Conservation (phyloP, 192 early-diverging fungal genomes). For the Mortierella alpina region DNA sequence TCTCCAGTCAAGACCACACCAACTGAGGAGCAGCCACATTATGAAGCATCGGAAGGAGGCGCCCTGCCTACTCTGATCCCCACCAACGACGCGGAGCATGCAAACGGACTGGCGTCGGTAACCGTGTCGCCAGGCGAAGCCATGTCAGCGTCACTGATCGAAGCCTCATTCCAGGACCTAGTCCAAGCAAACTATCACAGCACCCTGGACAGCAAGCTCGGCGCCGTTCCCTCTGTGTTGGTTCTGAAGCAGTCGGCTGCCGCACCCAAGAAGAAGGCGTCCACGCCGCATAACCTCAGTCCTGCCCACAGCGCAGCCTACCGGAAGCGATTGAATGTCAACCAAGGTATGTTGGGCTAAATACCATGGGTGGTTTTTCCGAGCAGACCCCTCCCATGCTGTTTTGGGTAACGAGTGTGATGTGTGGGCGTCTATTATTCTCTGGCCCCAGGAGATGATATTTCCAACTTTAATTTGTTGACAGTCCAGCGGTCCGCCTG, state of each 20-base stretch:
- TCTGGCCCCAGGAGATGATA: too few relatives aligned
- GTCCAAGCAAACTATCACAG: constrained; percentile 7
- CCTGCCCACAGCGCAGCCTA: constrained; percentile 40
- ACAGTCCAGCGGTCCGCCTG: too few relatives aligned
- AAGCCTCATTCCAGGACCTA: constrained; percentile 17
- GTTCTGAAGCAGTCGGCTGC: background rate
- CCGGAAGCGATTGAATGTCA: constrained; percentile 50
- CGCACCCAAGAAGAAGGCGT: constrained; percentile 22
- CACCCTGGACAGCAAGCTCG: background rate
- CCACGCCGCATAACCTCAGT: constrained; percentile 10
- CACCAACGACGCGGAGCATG: too few relatives aligned
- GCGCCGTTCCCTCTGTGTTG: background rate
- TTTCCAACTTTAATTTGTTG: too few relatives aligned
- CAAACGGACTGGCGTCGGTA: background rate
- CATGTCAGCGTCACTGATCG: constrained; percentile 9
- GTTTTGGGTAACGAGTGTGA: too few relatives aligned
- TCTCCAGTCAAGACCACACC: background rate
- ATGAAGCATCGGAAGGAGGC: background rate
- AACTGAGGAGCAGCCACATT: background rate
- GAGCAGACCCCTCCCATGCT: too few relatives aligned
- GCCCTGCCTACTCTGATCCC: too few relatives aligned
- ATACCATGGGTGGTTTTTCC: too few relatives aligned
- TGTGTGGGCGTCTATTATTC: too few relatives aligned
- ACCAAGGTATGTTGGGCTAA: constrained; percentile 32
- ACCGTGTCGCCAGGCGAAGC: background rate